Percentiles rank a stretch among this genome's conserved stretches.
Evolutionary conservation across 1,139 yeast genomes (phyloP).

Genomic region (Nematodospora anomalae): DNA sequence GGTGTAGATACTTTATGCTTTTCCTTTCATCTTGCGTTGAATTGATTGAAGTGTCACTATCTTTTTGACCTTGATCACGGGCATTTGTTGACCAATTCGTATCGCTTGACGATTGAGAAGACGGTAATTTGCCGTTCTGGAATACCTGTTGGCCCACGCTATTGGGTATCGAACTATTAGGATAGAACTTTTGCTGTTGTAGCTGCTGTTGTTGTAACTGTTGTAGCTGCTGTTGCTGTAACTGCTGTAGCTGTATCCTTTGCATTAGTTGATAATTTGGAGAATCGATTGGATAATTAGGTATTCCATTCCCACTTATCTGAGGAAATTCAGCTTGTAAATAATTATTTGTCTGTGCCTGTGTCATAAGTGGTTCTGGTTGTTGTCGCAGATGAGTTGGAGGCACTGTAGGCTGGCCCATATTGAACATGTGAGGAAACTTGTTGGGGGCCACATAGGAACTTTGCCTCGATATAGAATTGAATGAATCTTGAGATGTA

Average conservation of each 20-base stretch:
- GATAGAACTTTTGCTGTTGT: constrained; percentile 12
- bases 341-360: constrained; percentile 18
- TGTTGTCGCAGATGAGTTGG: constrained; percentile 27
- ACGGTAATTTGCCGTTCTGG: constrained; percentile 17
- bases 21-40: constrained; percentile 32
- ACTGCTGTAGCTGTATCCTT: constrained; percentile 20
- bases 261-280: constrained; percentile 33
- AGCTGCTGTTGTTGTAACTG: constrained; percentile 16
- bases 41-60: constrained; percentile 45
- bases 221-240: constrained; percentile 16
- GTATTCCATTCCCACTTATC: constrained; percentile 13
- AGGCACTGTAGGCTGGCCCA: constrained; percentile 15
- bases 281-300: constrained; percentile 23
- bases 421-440: constrained; percentile 11
- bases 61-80: constrained; percentile 26
- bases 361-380: constrained; percentile 18
- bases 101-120: constrained; percentile 48
- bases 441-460: constrained; percentile 11
- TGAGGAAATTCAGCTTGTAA: constrained; percentile 29
- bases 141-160: constrained; percentile 6
- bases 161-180: constrained; percentile 1
- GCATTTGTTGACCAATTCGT: constrained; percentile 40
- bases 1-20: constrained; percentile 5
- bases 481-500: constrained; percentile 20
- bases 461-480: constrained; percentile 17